These are phyloP conservation scores for Shiraia bambusicola DNA, from an alignment of 2,329 filamentous ascomycete genomes.

Conservation along the genomic window DNA sequence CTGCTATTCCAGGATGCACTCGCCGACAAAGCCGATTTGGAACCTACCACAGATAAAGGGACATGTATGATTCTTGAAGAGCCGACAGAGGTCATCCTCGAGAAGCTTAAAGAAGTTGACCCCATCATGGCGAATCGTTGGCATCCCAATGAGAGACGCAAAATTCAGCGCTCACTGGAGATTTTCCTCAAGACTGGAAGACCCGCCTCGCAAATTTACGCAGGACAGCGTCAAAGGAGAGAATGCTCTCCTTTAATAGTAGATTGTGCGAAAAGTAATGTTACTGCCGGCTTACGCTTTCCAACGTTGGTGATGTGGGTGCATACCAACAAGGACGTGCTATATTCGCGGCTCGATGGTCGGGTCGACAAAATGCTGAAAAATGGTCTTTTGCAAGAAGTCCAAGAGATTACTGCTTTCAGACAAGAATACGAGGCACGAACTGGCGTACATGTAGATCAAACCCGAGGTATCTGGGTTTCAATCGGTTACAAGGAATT, in stretches of 20 bases:
- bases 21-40: conserved; percentile 50
- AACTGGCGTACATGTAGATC: conserved; percentile 62
- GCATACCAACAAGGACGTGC: conserved; percentile 67
- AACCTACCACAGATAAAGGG: conserved; percentile 24
- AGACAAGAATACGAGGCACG: conserved; percentile 47
- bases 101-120: conserved; percentile 76
- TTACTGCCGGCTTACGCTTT: conserved; percentile 48
- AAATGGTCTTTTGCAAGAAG: conserved; percentile 64
- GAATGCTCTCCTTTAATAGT: conserved; percentile 31
- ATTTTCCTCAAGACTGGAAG: conserved; percentile 84
- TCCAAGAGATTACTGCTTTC: conserved; percentile 55
- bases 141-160: conserved; percentile 91
- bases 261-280: conserved; percentile 1
- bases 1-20: conserved; percentile 78
- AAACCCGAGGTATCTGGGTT: conserved; percentile 86
- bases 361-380: conserved; percentile 84
- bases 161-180: conserved; percentile 85
- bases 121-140: conserved; percentile 85
- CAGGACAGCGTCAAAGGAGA: conserved; percentile 60
- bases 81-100: conserved; percentile 69
- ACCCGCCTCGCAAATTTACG: conserved; percentile 82
- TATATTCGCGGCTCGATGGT: conserved; percentile 70
- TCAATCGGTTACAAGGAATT: conserved; percentile 97
- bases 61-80: conserved; percentile 70
- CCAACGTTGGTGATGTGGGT: conserved; percentile 81